Percentiles rank a stretch among this genome's conserved stretches.
phyloP scores from a whole-genome alignment of 768 basidiomycete genomes.

The Lentinula aciculospora region DNA sequence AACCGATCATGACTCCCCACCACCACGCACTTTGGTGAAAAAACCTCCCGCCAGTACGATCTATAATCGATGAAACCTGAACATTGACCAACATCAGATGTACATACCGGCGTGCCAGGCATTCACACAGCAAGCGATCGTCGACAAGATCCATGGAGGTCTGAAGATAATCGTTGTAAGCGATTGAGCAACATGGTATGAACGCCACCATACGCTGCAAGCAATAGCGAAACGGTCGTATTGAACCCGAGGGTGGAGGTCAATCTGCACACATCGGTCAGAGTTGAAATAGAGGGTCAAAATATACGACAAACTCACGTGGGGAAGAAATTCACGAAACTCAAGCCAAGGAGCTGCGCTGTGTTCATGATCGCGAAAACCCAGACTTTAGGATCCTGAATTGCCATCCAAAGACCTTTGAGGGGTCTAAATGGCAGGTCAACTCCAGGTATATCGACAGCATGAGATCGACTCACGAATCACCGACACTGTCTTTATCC shows the following conservation, averaged over 20 bases:
- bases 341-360: slow-evolving; percentile 46
- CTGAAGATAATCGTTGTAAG: not conserved
- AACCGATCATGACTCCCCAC: slow-evolving; percentile 39
- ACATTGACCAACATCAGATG: not conserved
- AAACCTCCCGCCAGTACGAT: slow-evolving; percentile 40
- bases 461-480: slow-evolving; percentile 41
- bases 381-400: slow-evolving; percentile 48
- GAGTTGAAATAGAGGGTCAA: not conserved
- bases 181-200: not conserved
- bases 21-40: slow-evolving; percentile 33
- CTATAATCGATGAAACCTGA: slow-evolving; percentile 17
- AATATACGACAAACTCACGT: slow-evolving; percentile 27
- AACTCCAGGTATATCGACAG: not conserved
- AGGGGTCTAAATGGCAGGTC: slow-evolving; percentile 29
- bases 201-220: slow-evolving; percentile 4
- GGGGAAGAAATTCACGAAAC: slow-evolving; percentile 59
- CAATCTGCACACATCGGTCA: not conserved
- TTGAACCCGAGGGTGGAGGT: slow-evolving; percentile 4
- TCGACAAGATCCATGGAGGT: slow-evolving; percentile 7
- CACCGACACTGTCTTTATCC: slow-evolving; percentile 49
- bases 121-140: slow-evolving; percentile 2
- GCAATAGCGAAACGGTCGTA: slow-evolving; percentile 4
- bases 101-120: slow-evolving; percentile 8
- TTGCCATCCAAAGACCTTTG: slow-evolving; percentile 47
- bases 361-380: slow-evolving; percentile 50